Percentiles rank a stretch among this genome's conserved stretches.
Conservation (phyloP, 202 grass and related monocot species). For the Elaeis oleifera region DNA sequence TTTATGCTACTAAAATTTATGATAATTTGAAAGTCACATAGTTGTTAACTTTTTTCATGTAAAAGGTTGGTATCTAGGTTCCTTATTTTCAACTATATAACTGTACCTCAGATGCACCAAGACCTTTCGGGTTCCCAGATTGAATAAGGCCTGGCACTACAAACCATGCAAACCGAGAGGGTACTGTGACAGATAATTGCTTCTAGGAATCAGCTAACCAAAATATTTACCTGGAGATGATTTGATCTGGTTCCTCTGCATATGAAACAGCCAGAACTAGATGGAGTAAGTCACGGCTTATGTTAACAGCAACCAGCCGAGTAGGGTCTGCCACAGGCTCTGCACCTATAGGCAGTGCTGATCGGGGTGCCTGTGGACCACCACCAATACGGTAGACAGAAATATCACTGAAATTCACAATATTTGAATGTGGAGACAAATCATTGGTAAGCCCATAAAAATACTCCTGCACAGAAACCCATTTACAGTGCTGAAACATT, state of each 20-base stretch:
- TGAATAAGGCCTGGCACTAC: too few relatives aligned
- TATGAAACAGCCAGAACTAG: constrained; percentile 78
- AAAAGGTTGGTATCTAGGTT: too few relatives aligned
- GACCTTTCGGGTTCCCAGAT: too few relatives aligned
- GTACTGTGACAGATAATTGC: too few relatives aligned
- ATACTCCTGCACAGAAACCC: constrained; percentile 56
- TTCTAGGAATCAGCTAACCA: too few relatives aligned
- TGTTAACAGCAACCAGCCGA: constrained; percentile 63
- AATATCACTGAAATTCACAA: constrained; percentile 83
- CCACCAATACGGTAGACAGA: constrained; percentile 56
- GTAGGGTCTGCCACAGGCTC: constrained; percentile 82
- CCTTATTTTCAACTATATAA: too few relatives aligned
- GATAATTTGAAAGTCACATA: too few relatives aligned
- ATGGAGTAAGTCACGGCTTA: constrained; percentile 85
- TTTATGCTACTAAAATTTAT: too few relatives aligned
- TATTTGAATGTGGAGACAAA: constrained; percentile 88
- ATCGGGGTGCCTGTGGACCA: constrained; percentile 88
- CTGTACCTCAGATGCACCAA: too few relatives aligned
- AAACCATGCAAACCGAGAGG: too few relatives aligned
- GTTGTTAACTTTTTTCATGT: too few relatives aligned
- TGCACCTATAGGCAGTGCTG: constrained; percentile 77
- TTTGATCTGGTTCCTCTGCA: constrained; percentile 80
- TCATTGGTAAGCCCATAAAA: constrained; percentile 93
- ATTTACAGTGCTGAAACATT: neutral
- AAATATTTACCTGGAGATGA: constrained; percentile 72